Evolutionary conservation across 257 asterid genomes (phyloP).

Genomic region (Penstemon eatonii): DNA sequence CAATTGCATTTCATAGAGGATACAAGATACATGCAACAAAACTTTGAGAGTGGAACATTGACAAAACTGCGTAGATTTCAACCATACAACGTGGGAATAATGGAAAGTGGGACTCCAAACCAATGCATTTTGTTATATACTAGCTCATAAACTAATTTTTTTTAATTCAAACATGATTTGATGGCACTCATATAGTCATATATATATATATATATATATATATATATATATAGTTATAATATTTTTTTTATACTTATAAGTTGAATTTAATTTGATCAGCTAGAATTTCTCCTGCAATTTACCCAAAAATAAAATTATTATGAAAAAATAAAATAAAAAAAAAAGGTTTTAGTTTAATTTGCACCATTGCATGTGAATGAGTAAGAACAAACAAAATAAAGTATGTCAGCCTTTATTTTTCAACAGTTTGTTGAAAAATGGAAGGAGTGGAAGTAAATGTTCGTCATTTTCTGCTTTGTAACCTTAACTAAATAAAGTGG

Average conservation of each 20-base stretch:
- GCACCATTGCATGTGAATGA: conserved; percentile 40
- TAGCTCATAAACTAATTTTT: too few relatives aligned
- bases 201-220: too few relatives aligned
- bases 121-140: conserved; percentile 1
- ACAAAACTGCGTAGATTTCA: conserved; percentile 21
- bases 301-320: not conserved
- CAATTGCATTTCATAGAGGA: conserved; percentile 11
- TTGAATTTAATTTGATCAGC: too few relatives aligned
- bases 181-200: too few relatives aligned
- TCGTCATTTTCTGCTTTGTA: conserved; percentile 33
- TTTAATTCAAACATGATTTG: too few relatives aligned
- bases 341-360: not conserved
- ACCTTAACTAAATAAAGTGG: conserved; percentile 53
- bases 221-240: too few relatives aligned
- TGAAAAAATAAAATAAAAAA: not conserved
- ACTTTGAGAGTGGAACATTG: conserved; percentile 4
- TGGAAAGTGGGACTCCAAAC: conserved; percentile 23
- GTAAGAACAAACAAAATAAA: conserved; percentile 18
- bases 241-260: too few relatives aligned
- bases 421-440: conserved; percentile 43
- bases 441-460: conserved; percentile 30
- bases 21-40: not conserved
- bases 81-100: conserved; percentile 38
- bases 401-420: conserved; percentile 40
- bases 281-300: too few relatives aligned